Evolutionary conservation across 768 basidiomycete species (phyloP), one percentile per base, ranked within the genome.

Genomic region (Lyophyllum semitale): DNA sequence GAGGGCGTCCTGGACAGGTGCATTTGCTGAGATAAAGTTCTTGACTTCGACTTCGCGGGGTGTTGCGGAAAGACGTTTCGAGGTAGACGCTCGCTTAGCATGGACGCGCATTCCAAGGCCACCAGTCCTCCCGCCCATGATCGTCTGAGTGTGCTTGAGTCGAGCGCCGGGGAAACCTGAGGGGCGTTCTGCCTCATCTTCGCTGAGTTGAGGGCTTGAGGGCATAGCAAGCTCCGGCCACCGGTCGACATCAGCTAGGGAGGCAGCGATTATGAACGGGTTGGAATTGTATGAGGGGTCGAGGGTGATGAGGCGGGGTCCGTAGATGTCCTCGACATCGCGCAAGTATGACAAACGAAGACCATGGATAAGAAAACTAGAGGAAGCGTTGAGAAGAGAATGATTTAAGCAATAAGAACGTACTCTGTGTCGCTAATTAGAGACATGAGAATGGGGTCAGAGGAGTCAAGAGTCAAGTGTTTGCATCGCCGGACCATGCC

Each of bases 301-400:
- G 47, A 95, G 77, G 6, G 91, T 84, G 62, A 97, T 87, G 64
- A 96, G 78, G 27, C 93, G 83, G 0, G 86, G 73, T 13, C 90
- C 90, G 65, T 95, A 92, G 1, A 88, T 86, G 65, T 97, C 95
- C 54, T 93, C 89, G 37, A 93, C 85, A 61, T 88, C 84, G 57
- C 93, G 89, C n/a, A 98, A 78, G 66, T 95, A 94, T 12, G 88
- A 84, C 25, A 98, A 76, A 5, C 95, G 87, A 5, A 97, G 77
- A 59, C 82, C 84, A 68, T 97, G 95, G 8, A 95, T 89, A 33
- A 96, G 77, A 67, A 87, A 83, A 58, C 82, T 84, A 55, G 9
- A 49, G 18, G 58, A 35, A 57, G 18, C 4, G 30, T 30, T 48
- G 17, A 55, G 48, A 38, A 13, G 38, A 40, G 18, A 8, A 17